These are phyloP conservation scores for Fusarium tupiense DNA, from an alignment of 2,329 filamentous ascomycete species.

Conservation along the genomic window DNA sequence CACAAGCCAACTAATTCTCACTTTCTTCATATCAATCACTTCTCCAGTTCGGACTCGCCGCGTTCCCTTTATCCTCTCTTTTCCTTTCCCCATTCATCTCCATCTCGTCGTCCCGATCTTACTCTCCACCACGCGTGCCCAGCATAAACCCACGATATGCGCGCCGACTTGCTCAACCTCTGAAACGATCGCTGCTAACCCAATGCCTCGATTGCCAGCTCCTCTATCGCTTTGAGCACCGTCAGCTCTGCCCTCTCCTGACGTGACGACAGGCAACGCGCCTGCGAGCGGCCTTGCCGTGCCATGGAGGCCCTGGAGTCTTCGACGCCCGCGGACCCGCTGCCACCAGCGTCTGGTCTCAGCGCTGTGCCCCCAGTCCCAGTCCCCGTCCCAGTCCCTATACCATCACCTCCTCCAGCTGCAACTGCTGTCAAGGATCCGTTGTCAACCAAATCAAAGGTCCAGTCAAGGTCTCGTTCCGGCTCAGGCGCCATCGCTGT, in stretches of 20 bases:
- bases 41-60: slow-evolving; percentile 23
- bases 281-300: slow-evolving; percentile 35
- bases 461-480: slow-evolving; percentile 23
- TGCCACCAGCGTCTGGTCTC: slow-evolving; percentile 44
- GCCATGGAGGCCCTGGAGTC: slow-evolving; percentile 44
- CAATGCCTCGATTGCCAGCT: slow-evolving; percentile 40
- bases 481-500: slow-evolving; percentile 32
- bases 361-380: slow-evolving; percentile 35
- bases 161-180: slow-evolving; percentile 13
- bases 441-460: slow-evolving; percentile 29
- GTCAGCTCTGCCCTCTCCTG: slow-evolving; percentile 40
- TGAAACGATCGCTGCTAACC: slow-evolving; percentile 35
- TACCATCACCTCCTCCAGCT: slow-evolving; percentile 32
- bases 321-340: slow-evolving; percentile 37
- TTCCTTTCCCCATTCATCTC: slow-evolving; percentile 3
- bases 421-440: slow-evolving; percentile 39
- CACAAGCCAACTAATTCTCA: slow-evolving; percentile 24
- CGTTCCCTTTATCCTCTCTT: slow-evolving; percentile 2
- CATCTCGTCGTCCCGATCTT: background rate
- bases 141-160: slow-evolving; percentile 28
- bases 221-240: slow-evolving; percentile 41
- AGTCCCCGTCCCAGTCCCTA: slow-evolving; percentile 23
- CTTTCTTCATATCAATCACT: slow-evolving; percentile 11
- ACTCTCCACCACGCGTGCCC: background rate
- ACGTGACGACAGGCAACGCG: slow-evolving; percentile 27